Percentiles rank a stretch among this genome's conserved stretches.
Conservation (phyloP, 108 stramenopile species). For the Skeletonema menzelii region DNA sequence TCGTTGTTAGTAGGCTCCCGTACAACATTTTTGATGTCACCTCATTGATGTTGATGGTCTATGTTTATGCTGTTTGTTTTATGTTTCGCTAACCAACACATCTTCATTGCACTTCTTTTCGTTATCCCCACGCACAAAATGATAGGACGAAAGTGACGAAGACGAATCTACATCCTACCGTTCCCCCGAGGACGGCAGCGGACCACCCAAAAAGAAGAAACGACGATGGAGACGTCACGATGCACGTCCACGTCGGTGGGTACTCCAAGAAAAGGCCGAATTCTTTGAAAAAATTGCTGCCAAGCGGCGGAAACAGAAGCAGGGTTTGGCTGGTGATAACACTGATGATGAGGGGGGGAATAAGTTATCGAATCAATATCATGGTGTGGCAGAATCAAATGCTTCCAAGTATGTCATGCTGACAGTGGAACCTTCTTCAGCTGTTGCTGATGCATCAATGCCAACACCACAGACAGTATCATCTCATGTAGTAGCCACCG, state of each 20-base stretch:
- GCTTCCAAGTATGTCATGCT: constrained; percentile 69
- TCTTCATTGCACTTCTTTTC: neutral
- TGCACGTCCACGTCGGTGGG: constrained; percentile 74
- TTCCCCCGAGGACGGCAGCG: constrained; percentile 6
- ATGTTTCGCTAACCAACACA: neutral
- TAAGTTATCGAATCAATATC: constrained; percentile 61
- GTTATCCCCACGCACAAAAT: neutral
- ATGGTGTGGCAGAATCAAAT: constrained; percentile 79
- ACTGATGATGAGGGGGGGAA: constrained; percentile 8
- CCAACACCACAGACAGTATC: constrained; percentile 1
- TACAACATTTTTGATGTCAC: neutral
- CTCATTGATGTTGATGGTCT: neutral
- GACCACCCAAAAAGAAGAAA: constrained; percentile 41
- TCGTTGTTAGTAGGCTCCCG: constrained; percentile 34
- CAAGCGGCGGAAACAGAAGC: constrained; percentile 38
- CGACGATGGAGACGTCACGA: constrained; percentile 67
- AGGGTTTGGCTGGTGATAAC: neutral
- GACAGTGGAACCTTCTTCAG: constrained; percentile 21
- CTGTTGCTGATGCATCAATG: constrained; percentile 4
- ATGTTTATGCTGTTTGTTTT: constrained; percentile 1
- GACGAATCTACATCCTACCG: constrained; percentile 34
- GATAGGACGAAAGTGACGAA: constrained; percentile 65
- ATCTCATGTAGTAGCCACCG: constrained; percentile 8
- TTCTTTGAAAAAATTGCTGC: constrained; percentile 72
- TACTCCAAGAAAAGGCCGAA: constrained; percentile 76